phyloP scores from a whole-genome alignment of 306 rosid species.

The Biancaea sappan region DNA sequence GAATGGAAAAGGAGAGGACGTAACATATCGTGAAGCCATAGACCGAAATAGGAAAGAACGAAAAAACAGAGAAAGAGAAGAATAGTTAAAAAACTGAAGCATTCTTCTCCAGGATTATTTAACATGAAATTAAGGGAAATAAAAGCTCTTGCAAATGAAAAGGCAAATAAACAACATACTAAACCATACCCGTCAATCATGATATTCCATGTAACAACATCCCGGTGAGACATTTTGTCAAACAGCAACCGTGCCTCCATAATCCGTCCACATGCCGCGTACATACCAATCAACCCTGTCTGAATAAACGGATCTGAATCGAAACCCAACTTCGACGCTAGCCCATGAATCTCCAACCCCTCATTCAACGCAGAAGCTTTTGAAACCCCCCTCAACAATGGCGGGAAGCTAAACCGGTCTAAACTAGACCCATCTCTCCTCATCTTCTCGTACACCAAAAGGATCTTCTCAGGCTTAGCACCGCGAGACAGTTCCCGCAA shows the following conservation, averaged over 20 bases:
- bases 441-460: constrained; percentile 58
- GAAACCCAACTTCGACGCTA: constrained; percentile 64
- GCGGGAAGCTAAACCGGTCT: constrained; percentile 76
- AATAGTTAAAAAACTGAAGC: background rate
- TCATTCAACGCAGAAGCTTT: constrained; percentile 45
- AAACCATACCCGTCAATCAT: constrained; percentile 75
- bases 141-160: background rate
- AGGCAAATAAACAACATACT: background rate
- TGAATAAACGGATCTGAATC: constrained; percentile 70
- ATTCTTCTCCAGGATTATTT: background rate
- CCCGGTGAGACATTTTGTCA: constrained; percentile 76
- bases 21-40: background rate
- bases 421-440: constrained; percentile 48
- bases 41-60: background rate
- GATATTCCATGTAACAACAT: constrained; percentile 77
- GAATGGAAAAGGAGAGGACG: background rate
- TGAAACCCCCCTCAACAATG: constrained; percentile 65
- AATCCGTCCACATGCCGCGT: constrained; percentile 59
- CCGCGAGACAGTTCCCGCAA: constrained; percentile 67
- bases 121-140: background rate
- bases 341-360: constrained; percentile 81
- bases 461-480: constrained; percentile 49
- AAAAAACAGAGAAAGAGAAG: background rate
- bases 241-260: constrained; percentile 73
- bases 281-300: constrained; percentile 72